phyloP scores from a whole-genome alignment of 2,329 filamentous ascomycete genomes.

The Fonsecaea nubica region DNA sequence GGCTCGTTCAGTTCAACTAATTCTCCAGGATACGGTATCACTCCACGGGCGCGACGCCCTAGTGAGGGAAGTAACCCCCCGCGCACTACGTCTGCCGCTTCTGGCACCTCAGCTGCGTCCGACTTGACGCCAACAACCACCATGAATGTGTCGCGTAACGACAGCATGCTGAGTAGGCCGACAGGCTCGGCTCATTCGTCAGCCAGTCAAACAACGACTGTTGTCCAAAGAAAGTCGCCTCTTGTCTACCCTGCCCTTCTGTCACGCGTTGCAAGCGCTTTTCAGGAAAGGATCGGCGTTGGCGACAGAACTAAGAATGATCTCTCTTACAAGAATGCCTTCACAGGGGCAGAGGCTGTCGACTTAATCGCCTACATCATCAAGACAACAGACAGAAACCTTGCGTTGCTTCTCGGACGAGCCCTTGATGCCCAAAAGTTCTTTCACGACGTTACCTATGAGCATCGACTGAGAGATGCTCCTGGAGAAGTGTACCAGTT shows the following conservation, averaged over 20 bases:
- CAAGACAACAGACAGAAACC: slow-evolving; percentile 91
- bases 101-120: slow-evolving; percentile 48
- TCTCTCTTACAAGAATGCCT: slow-evolving; percentile 94
- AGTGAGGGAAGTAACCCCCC: slow-evolving; percentile 53
- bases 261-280: slow-evolving; percentile 91
- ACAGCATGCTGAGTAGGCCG: slow-evolving; percentile 62
- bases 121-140: slow-evolving; percentile 60
- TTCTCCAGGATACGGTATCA: slow-evolving; percentile 37
- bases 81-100: slow-evolving; percentile 92
- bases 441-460: slow-evolving; percentile 98
- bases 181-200: slow-evolving; percentile 62
- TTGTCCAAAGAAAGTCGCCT: slow-evolving; percentile 73
- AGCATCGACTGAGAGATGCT: slow-evolving; percentile 93
- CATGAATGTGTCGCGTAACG: slow-evolving; percentile 61
- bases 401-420: slow-evolving; percentile 86
- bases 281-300: slow-evolving; percentile 84
- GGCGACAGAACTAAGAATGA: slow-evolving; percentile 95
- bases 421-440: slow-evolving; percentile 97
- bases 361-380: slow-evolving; percentile 97
- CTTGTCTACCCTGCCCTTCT: slow-evolving; percentile 92
- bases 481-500: slow-evolving; percentile 96
- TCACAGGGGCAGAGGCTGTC: slow-evolving; percentile 93
- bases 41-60: slow-evolving; percentile 48
- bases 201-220: slow-evolving; percentile 64
- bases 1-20: slow-evolving; percentile 38